Conservation (phyloP, 2,329 filamentous ascomycete species). For the Boeremia lycopersici region DNA sequence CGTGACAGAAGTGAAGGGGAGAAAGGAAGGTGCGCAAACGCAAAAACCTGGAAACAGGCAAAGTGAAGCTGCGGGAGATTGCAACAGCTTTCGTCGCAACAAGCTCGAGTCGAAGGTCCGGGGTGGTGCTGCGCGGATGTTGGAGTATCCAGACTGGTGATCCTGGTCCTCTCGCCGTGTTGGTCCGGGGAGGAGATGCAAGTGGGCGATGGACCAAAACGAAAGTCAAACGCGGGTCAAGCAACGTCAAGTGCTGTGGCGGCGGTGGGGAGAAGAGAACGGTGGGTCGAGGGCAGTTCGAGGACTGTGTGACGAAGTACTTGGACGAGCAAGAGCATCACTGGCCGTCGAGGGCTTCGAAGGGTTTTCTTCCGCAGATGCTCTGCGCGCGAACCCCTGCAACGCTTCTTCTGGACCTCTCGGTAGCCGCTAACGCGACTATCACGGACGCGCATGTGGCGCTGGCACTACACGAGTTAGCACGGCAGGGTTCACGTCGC, state of each 20-base stretch:
- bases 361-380: constrained; percentile 30
- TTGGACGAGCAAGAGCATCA: constrained; percentile 22
- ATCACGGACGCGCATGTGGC: constrained; percentile 23
- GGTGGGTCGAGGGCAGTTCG: constrained; percentile 6
- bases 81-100: constrained; percentile 13
- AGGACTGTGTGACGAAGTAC: constrained; percentile 15
- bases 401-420: constrained; percentile 27
- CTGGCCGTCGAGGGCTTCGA: constrained; percentile 24
- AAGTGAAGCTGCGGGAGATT: constrained; percentile 15
- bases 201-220: constrained; percentile 21
- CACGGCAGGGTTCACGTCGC: constrained; percentile 18
- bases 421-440: constrained; percentile 25
- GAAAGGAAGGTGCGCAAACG: not conserved
- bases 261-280: constrained; percentile 13
- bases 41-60: constrained; percentile 12
- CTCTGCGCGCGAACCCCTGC: constrained; percentile 17
- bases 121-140: constrained; percentile 16
- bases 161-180: constrained; percentile 23
- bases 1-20: constrained; percentile 12
- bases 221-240: constrained; percentile 26
- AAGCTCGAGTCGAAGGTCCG: constrained; percentile 11
- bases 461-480: constrained; percentile 3
- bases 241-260: constrained; percentile 14
- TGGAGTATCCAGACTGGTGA: constrained; percentile 19
- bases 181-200: constrained; percentile 16